Conservation (phyloP, 2,329 filamentous ascomycete genomes). For the Nothophoma quercina region DNA sequence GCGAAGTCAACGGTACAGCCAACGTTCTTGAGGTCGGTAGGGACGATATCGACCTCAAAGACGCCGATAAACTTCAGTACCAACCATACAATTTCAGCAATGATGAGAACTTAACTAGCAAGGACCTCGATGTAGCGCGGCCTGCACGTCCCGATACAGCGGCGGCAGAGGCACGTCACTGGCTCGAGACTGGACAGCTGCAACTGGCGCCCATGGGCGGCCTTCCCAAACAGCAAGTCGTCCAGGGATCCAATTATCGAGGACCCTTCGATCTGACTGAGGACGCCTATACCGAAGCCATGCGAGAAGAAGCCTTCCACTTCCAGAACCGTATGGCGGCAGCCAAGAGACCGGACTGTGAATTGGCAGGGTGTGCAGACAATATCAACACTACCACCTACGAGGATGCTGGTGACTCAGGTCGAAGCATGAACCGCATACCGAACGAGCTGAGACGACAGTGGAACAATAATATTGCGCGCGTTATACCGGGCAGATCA, state of each 20-base stretch:
- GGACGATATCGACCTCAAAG: constrained; percentile 39
- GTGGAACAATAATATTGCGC: constrained; percentile 26
- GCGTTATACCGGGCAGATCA: constrained; percentile 35
- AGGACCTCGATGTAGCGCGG: neutral
- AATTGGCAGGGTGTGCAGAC: constrained; percentile 38
- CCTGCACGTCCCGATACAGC: constrained; percentile 30
- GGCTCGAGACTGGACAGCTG: constrained; percentile 47
- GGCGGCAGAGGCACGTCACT: constrained; percentile 27
- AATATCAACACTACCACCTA: constrained; percentile 42
- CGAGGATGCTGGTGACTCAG: constrained; percentile 51
- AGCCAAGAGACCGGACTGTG: constrained; percentile 29
- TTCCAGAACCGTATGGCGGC: constrained; percentile 44
- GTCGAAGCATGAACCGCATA: constrained; percentile 51
- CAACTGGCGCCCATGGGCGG: constrained; percentile 49
- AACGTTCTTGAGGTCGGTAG: constrained; percentile 58
- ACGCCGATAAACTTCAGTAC: constrained; percentile 41
- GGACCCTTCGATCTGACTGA: constrained; percentile 47
- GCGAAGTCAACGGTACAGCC: constrained; percentile 64
- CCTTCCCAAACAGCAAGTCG: constrained; percentile 54
- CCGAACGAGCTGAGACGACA: constrained; percentile 47
- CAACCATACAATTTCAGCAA: constrained; percentile 29
- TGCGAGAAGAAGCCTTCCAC: constrained; percentile 37
- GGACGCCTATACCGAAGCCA: constrained; percentile 28
- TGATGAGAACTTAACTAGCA: neutral
- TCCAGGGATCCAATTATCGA: constrained; percentile 54